Evolutionary conservation across 208 protist genomes (phyloP), one percentile per base, ranked within the genome.

Genomic region (Acanthamoeba pearcei): DNA sequence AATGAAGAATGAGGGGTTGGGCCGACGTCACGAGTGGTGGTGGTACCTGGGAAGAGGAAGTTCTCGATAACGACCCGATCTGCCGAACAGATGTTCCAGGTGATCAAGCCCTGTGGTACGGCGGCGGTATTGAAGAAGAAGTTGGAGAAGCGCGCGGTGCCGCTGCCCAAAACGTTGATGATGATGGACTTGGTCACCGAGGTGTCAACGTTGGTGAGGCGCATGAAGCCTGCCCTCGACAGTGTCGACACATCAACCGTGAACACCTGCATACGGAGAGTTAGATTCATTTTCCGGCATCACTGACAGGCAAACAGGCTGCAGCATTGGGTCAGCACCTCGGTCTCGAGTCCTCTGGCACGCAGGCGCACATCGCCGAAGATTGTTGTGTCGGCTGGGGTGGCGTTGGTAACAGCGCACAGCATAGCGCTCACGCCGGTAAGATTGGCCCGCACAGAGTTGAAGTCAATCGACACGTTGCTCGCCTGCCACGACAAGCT

Each of bases 51-150:
- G 46, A 86, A 60, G 15, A 38, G 46, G 49, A 86, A 60, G 46
- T 53, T 60, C 49, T 86, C 29, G 9, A 86, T 86, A 0, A 60
- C 24, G 13, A 86, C 78, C 12, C 8, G 4, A n/a, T 86, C 78
- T n/a, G 78, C 78, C 22, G 38, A n/a, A 15, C 78, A 86, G 38
- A 86, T 60, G 27, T 86, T 86, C 78, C 78, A 86, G 9, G 38
- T 86, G 46, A 86, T n/a, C 42, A 86, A 19, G 49, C 51, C 78
- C 27, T n/a, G 17, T 1, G 78, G 70, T 0, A 86, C 22, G 38
- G 17, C n/a, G 24, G 46, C 49, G 10, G 27, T 60, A 17, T 86
- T 49, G n/a, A 86, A 27, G 78, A 86, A 86, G 49, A 86, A 86
- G 78, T 86, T 86, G 78, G 46, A 24, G 78, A 86, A 86, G 78